Conservation (phyloP, 129 eudicot genomes). For the Logfia minima region DNA sequence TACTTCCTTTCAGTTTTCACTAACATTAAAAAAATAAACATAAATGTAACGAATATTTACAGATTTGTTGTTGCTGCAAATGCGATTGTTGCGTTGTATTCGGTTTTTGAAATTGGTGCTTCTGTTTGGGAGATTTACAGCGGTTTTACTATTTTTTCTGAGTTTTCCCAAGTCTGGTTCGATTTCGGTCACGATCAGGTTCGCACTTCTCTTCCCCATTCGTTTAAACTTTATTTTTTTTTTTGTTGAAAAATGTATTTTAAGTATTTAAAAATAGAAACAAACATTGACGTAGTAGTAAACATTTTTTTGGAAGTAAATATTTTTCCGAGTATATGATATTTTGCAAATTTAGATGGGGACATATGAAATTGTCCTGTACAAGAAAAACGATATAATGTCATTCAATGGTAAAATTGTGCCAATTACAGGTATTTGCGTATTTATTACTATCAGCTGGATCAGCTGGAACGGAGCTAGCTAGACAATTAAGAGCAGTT, state of each 20-base stretch:
- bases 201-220: background rate
- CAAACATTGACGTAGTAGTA: no score
- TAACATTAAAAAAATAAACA: background rate
- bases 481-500: constrained; percentile 43
- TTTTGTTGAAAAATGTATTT: background rate
- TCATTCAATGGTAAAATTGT: no score
- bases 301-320: no score
- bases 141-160: constrained; percentile 47
- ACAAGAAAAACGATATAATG: no score
- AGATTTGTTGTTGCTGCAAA: constrained; percentile 60
- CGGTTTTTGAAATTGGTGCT: constrained; percentile 63
- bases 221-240: no score
- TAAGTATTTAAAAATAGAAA: no score
- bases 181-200: constrained; percentile 87
- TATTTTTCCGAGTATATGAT: no score
- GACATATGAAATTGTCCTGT: no score
- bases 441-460: constrained; percentile 63
- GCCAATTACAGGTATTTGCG: constrained; percentile 50
- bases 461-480: constrained; percentile 65
- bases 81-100: constrained; percentile 55
- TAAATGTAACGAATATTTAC: background rate
- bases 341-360: no score
- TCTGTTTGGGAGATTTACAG: constrained; percentile 65
- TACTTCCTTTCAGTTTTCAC: background rate
- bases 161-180: constrained; percentile 62